phyloP scores from a whole-genome alignment of 163 green algal genomes.

The Chlamydomonas reinhardtii region DNA sequence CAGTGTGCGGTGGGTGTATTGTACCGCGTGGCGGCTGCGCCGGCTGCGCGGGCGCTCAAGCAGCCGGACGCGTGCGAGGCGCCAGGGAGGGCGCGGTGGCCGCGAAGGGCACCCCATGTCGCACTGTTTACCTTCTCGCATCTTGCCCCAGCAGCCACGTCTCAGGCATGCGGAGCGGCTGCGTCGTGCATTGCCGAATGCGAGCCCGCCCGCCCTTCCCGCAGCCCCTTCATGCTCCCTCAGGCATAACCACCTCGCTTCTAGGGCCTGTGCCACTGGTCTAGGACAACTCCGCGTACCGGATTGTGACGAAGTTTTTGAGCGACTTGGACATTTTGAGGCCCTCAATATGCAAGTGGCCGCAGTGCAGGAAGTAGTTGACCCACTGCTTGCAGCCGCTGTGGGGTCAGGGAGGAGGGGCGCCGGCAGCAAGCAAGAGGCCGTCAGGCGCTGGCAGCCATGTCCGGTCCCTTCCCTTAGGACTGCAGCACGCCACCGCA shows the following conservation, averaged over 20 bases:
- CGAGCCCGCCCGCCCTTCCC: too few relatives aligned
- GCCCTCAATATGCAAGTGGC: slow-evolving; percentile 96
- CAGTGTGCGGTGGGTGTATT: background rate
- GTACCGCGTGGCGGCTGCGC: background rate
- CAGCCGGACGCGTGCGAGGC: background rate
- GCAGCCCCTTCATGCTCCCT: too few relatives aligned
- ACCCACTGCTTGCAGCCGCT: slow-evolving; percentile 93
- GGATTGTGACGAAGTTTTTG: slow-evolving; percentile 99
- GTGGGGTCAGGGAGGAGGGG: background rate
- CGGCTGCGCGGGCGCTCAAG: too few relatives aligned
- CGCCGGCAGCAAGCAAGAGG: background rate
- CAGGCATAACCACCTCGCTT: too few relatives aligned
- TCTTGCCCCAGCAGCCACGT: slow-evolving; percentile 48
- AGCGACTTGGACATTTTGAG: slow-evolving; percentile 99
- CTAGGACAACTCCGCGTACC: too few relatives aligned
- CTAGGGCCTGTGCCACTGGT: too few relatives aligned
- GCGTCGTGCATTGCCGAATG: slow-evolving; percentile 26
- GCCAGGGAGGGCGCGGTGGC: background rate
- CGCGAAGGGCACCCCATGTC: background rate
- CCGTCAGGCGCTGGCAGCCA: too few relatives aligned
- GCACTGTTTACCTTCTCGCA: slow-evolving; percentile 44
- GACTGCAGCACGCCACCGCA: too few relatives aligned
- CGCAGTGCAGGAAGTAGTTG: slow-evolving; percentile 99
- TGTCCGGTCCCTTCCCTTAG: too few relatives aligned
- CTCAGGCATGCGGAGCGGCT: slow-evolving; percentile 45